Percentiles rank a stretch among this genome's conserved stretches.
phyloP scores from a whole-genome alignment of 2,329 filamentous ascomycete genomes.

The Chaetomiaceae sp. region DNA sequence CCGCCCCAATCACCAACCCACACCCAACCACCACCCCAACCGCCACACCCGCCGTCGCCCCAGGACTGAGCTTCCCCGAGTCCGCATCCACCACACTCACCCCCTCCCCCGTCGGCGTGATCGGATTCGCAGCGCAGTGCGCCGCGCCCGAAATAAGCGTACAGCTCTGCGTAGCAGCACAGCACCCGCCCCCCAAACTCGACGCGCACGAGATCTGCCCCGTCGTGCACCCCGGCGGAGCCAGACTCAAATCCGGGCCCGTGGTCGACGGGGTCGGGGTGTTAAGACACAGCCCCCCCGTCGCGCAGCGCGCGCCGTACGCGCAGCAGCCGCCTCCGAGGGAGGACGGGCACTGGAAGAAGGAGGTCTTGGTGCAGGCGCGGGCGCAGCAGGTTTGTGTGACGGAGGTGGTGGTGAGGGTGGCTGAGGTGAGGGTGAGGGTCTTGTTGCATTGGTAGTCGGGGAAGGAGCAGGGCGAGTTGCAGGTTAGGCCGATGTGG shows the following conservation, averaged over 20 bases:
- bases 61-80: slow-evolving; percentile 37
- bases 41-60: slow-evolving; percentile 55
- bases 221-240: slow-evolving; percentile 40
- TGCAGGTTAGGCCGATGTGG: slow-evolving; percentile 30
- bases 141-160: slow-evolving; percentile 35
- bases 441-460: slow-evolving; percentile 31
- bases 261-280: slow-evolving; percentile 27
- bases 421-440: slow-evolving; percentile 20
- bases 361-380: slow-evolving; percentile 28
- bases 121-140: slow-evolving; percentile 37
- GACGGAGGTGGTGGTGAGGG: slow-evolving; percentile 14
- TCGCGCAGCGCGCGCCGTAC: slow-evolving; percentile 23
- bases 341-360: slow-evolving; percentile 32
- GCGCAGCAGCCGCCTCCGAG: slow-evolving; percentile 30
- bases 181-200: slow-evolving; percentile 47
- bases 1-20: slow-evolving; percentile 38
- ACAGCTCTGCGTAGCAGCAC: slow-evolving; percentile 42
- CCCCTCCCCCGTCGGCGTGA: slow-evolving; percentile 12
- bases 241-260: slow-evolving; percentile 24
- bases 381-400: slow-evolving; percentile 30
- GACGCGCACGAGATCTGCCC: slow-evolving; percentile 43
- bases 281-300: slow-evolving; percentile 16
- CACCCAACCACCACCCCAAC: slow-evolving; percentile 46
- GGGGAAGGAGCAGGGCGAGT: slow-evolving; percentile 28
- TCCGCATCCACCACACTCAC: slow-evolving; percentile 23